Conservation (phyloP, 495 filamentous ascomycete species). For the Glonium stellatum region DNA sequence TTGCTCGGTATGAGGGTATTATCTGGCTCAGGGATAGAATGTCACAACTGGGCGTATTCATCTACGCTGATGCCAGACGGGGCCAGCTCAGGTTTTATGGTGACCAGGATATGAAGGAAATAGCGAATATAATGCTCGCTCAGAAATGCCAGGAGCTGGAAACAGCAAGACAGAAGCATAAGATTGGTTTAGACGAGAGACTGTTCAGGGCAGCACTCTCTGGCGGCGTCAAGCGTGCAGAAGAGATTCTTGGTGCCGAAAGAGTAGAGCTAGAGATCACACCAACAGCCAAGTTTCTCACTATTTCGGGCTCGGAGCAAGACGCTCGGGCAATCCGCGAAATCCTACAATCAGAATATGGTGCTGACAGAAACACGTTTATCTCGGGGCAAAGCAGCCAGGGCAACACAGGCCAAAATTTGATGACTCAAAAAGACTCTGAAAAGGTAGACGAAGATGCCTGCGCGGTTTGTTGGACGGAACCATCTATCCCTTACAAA, state of each 20-base stretch:
- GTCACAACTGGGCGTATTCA: not conserved
- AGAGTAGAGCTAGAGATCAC: not conserved
- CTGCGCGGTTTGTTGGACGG: constrained; percentile 16
- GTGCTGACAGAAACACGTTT: not conserved
- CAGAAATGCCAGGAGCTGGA: not conserved
- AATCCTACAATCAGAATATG: not conserved
- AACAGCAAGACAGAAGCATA: not conserved
- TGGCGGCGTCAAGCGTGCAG: not conserved
- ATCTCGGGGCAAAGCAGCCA: not conserved
- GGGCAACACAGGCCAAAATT: not conserved
- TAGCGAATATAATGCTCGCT: not conserved
- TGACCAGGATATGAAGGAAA: not conserved
- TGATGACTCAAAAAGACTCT: not conserved
- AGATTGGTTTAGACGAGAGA: not conserved
- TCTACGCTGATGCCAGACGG: not conserved
- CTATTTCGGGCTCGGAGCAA: not conserved
- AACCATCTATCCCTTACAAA: constrained; percentile 3
- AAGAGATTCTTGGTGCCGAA: not conserved
- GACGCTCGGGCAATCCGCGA: not conserved
- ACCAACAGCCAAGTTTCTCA: not conserved
- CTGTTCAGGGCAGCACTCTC: not conserved
- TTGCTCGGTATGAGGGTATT: not conserved
- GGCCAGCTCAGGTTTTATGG: not conserved
- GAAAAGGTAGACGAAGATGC: not conserved
- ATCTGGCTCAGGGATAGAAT: not conserved